Conservation (phyloP, 768 basidiomycete species). For the Galerina marginata region DNA sequence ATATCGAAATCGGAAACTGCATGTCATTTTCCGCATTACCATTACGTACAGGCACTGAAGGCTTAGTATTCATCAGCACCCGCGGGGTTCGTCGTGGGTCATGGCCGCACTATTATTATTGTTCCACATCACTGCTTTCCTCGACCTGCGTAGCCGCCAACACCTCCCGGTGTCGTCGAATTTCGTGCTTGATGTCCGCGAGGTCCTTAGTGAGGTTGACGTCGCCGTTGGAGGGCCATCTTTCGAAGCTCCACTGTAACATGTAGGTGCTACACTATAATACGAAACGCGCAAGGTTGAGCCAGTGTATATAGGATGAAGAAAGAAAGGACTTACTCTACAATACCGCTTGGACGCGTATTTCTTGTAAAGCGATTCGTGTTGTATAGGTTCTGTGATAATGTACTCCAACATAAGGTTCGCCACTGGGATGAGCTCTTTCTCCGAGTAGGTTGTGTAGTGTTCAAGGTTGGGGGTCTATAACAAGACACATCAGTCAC, state of each 20-base stretch:
- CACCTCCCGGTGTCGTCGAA: slow-evolving; percentile 31
- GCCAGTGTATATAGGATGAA: not conserved
- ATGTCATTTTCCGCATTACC: no score
- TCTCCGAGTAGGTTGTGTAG: slow-evolving; percentile 86
- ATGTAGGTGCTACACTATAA: slow-evolving; percentile 76
- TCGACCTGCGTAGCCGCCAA: not conserved
- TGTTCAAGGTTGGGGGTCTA: slow-evolving; percentile 87
- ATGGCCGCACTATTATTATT: no score
- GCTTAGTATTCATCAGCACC: no score
- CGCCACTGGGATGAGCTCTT: slow-evolving; percentile 78
- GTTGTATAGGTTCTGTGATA: slow-evolving; percentile 63
- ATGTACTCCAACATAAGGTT: slow-evolving; percentile 90
- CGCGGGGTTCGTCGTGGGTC: no score
- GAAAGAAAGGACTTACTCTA: slow-evolving; percentile 58
- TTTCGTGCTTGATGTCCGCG: slow-evolving; percentile 55
- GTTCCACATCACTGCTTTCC: not conserved
- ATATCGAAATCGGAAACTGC: no score
- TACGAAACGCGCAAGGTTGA: not conserved
- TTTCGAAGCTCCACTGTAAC: slow-evolving; percentile 76
- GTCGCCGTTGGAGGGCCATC: slow-evolving; percentile 64
- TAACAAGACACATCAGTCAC: slow-evolving; percentile 3
- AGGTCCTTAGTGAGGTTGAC: slow-evolving; percentile 65
- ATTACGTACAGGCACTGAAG: no score
- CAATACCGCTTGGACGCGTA: slow-evolving; percentile 84
- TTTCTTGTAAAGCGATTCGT: slow-evolving; percentile 87